Evolutionary conservation across 2,329 filamentous ascomycete species (phyloP).

Genomic region (Fusarium sp.): DNA sequence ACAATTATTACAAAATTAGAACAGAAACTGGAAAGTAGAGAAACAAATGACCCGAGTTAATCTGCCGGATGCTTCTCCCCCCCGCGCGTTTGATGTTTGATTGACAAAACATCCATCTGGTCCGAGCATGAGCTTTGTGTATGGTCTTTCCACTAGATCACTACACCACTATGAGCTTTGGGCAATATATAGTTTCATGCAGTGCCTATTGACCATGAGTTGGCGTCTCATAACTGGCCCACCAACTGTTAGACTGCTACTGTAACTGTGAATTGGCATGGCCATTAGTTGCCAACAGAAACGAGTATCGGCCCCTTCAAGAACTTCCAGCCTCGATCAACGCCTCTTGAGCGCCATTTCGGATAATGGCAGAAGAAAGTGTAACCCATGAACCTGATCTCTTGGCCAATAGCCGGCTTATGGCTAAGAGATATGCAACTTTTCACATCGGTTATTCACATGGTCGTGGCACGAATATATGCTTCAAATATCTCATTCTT

Average conservation of each 20-base stretch:
- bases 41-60: constrained; percentile 8
- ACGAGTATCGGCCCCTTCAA: background rate
- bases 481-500: constrained; percentile 27
- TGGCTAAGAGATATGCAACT: background rate
- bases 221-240: background rate
- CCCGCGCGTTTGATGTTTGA: constrained; percentile 26
- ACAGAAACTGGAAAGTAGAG: constrained; percentile 1
- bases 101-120: constrained; percentile 22
- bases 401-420: background rate
- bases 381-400: background rate
- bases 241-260: background rate
- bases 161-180: background rate
- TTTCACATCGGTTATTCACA: background rate
- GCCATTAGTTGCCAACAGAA: background rate
- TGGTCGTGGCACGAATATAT: background rate
- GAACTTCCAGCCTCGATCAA: background rate
- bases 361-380: background rate
- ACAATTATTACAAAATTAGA: constrained; percentile 20
- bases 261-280: background rate
- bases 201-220: background rate
- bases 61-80: background rate
- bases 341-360: background rate
- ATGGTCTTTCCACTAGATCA: background rate
- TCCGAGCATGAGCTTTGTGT: constrained; percentile 18
- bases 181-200: constrained; percentile 2